phyloP scores from a whole-genome alignment of 495 filamentous ascomycete species.

The Podospora appendiculata region DNA sequence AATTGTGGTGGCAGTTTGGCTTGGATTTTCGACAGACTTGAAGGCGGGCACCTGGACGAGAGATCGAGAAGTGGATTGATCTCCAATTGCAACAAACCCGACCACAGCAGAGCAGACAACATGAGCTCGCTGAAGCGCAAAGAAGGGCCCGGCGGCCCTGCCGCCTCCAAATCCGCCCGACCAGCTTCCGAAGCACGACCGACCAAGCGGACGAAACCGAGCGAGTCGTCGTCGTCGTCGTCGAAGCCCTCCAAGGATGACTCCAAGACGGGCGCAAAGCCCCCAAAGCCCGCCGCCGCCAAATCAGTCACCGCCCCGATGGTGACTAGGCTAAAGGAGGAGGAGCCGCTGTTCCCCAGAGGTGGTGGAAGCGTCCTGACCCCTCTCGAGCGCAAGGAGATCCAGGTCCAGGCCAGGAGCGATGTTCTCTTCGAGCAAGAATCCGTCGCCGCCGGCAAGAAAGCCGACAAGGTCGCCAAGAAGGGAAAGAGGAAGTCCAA shows the following conservation, averaged over 20 bases:
- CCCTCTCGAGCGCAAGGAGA: constrained; percentile 91
- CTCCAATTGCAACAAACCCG: constrained; percentile 12
- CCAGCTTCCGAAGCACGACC: constrained; percentile 25
- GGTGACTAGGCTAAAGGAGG: constrained; percentile 48
- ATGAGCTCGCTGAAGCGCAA: constrained; percentile 44
- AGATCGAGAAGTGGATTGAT: constrained; percentile 5
- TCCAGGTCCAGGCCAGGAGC: constrained; percentile 83
- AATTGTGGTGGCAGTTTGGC: constrained; percentile 18
- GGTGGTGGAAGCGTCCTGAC: constrained; percentile 87
- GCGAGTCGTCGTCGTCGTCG: constrained; percentile 13
- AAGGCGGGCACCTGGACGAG: constrained; percentile 10
- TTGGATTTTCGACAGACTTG: constrained; percentile 1
- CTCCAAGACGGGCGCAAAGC: constrained; percentile 11
- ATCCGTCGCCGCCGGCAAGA: constrained; percentile 34
- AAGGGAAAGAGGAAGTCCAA: constrained; percentile 49
- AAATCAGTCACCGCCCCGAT: constrained; percentile 18
- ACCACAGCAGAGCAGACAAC: background rate
- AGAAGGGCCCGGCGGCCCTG: constrained; percentile 33
- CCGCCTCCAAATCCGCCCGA: constrained; percentile 26
- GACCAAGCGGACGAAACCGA: constrained; percentile 36
- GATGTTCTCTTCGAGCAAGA: constrained; percentile 91
- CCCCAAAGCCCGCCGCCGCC: constrained; percentile 12
- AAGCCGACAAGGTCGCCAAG: constrained; percentile 31
- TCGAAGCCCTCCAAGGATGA: no score
- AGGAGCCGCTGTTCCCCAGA: constrained; percentile 85